Percentiles rank a stretch among this genome's conserved stretches.
Evolutionary conservation across 495 filamentous ascomycete genomes (phyloP).

Genomic region (Trichoderma gamsii): DNA sequence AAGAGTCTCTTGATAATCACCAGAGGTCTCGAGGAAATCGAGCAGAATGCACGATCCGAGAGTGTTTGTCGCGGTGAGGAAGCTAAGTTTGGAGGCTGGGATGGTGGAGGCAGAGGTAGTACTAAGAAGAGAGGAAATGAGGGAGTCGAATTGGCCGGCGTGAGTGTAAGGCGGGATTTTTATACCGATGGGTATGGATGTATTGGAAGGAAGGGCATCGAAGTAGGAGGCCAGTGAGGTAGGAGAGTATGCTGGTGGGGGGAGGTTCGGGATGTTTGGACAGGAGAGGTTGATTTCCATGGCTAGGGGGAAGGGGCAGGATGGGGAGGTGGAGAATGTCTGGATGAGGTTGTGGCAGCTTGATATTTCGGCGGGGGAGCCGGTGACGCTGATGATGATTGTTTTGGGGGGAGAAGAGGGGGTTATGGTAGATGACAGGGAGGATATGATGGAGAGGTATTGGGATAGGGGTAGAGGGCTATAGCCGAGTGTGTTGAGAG

Average conservation of each 20-base stretch:
- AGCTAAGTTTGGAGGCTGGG: slow-evolving; percentile 39
- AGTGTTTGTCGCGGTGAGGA: slow-evolving; percentile 68
- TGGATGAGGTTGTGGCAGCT: slow-evolving; percentile 37
- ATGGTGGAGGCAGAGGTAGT: not conserved
- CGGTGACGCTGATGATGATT: slow-evolving; percentile 64
- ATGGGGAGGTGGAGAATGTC: slow-evolving; percentile 13
- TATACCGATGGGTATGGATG: slow-evolving; percentile 47
- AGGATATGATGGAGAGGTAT: slow-evolving; percentile 51
- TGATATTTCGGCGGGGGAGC: slow-evolving; percentile 42
- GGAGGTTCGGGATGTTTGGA: slow-evolving; percentile 60
- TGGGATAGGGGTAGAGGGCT: slow-evolving; percentile 59
- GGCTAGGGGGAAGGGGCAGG: slow-evolving; percentile 34
- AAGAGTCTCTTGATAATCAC: slow-evolving; percentile 24
- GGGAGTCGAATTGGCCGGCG: slow-evolving; percentile 47
- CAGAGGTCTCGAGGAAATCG: slow-evolving; percentile 13
- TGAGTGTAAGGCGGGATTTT: slow-evolving; percentile 71
- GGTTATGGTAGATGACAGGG: not conserved
- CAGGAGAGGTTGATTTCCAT: slow-evolving; percentile 71
- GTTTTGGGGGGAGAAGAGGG: not conserved
- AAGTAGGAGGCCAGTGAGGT: slow-evolving; percentile 45
- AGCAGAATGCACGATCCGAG: slow-evolving; percentile 60
- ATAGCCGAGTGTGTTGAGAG: slow-evolving; percentile 64
- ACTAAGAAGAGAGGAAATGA: slow-evolving; percentile 45
- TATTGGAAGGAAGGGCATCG: slow-evolving; percentile 20
- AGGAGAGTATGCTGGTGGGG: slow-evolving; percentile 60